Percentiles rank a stretch among this genome's conserved stretches.
Evolutionary conservation across 1,284 basidiomycete species (phyloP).

Genomic region (Apiotrichum mycotoxinovorans): DNA sequence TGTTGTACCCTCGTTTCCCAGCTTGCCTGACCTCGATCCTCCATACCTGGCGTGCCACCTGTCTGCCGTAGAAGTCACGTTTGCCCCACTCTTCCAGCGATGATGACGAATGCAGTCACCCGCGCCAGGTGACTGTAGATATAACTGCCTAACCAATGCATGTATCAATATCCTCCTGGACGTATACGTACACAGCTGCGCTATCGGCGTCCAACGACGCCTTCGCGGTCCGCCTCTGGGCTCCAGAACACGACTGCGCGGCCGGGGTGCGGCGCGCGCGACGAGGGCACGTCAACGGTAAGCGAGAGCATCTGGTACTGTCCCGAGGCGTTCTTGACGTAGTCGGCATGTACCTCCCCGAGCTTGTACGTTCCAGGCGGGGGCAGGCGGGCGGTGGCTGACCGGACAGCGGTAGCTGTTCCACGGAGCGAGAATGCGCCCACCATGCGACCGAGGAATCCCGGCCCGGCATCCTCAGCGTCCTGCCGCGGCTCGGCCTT

Average conservation of each 20-base stretch:
- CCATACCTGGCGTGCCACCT: too few species aligned
- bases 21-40: too few species aligned
- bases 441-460: conserved; percentile 9
- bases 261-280: conserved; percentile 35
- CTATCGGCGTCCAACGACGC: conserved; percentile 30
- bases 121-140: too few species aligned
- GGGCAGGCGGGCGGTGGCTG: conserved; percentile 22
- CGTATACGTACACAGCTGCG: background rate
- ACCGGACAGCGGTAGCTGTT: background rate
- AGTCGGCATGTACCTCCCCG: conserved; percentile 48
- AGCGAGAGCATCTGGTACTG: conserved; percentile 44
- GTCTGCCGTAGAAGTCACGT: too few species aligned
- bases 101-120: too few species aligned
- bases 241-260: conserved; percentile 45
- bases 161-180: conserved; percentile 1
- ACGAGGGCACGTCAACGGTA: conserved; percentile 44
- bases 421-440: conserved; percentile 6
- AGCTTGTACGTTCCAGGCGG: conserved; percentile 49
- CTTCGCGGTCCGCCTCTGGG: conserved; percentile 43
- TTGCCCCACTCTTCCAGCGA: too few species aligned
- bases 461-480: conserved; percentile 7
- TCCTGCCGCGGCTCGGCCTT: background rate
- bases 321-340: conserved; percentile 47
- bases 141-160: background rate
- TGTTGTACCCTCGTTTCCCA: too few species aligned